Evolutionary conservation across 2,329 filamentous ascomycete species (phyloP).

Genomic region (Colletotrichum salicis): DNA sequence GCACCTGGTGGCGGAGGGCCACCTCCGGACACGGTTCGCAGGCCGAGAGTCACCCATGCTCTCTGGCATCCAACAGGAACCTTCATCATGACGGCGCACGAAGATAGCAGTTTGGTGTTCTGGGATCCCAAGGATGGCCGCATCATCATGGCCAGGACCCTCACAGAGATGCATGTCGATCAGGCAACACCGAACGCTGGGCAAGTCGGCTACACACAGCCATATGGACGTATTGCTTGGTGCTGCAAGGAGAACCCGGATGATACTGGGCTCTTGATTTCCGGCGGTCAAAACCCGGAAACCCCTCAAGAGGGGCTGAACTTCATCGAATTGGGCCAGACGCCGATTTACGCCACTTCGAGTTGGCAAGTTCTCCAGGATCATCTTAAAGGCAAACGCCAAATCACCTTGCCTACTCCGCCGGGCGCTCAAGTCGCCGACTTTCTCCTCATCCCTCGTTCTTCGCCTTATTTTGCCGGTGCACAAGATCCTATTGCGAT

Average conservation of each 20-base stretch:
- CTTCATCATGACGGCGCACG: conserved; percentile 86
- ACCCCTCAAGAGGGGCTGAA: conserved; percentile 80
- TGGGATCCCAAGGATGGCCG: conserved; percentile 94
- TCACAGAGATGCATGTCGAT: conserved; percentile 79
- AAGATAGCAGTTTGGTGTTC: conserved; percentile 90
- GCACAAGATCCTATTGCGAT: conserved; percentile 91
- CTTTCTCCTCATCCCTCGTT: conserved; percentile 84
- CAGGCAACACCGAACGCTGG: conserved; percentile 65
- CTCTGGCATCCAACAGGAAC: conserved; percentile 96
- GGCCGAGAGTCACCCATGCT: conserved; percentile 82
- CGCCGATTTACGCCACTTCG: conserved; percentile 90
- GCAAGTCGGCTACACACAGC: conserved; percentile 72
- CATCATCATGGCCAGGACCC: conserved; percentile 82
- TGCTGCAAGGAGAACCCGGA: conserved; percentile 95
- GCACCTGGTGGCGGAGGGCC: conserved; percentile 84
- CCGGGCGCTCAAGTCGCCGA: conserved; percentile 80
- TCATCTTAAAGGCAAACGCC: conserved; percentile 82
- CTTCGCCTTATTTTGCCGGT: conserved; percentile 86
- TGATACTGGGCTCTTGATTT: conserved; percentile 88
- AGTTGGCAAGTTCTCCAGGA: conserved; percentile 84
- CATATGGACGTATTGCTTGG: conserved; percentile 85
- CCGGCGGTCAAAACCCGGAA: conserved; percentile 79
- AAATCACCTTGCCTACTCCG: conserved; percentile 79
- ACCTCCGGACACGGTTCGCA: conserved; percentile 69
- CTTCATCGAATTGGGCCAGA: conserved; percentile 88